Evolutionary conservation across 352 stramenopile genomes (phyloP).

Genomic region (Phytophthora lateralis): DNA sequence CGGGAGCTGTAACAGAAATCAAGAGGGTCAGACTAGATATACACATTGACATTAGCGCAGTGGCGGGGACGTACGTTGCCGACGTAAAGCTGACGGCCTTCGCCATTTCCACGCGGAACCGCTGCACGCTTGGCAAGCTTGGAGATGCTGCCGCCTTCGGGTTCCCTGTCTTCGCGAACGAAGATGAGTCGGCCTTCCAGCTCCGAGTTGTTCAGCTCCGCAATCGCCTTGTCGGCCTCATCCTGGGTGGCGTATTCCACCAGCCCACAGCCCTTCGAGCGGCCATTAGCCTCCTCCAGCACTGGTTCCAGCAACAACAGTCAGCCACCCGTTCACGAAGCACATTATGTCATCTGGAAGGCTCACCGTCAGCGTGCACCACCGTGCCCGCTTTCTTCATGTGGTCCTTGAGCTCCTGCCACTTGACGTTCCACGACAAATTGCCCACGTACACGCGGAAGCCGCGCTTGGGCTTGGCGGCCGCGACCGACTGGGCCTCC

Average conservation of each 20-base stretch:
- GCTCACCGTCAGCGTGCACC: slow-evolving; percentile 76
- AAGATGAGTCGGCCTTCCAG: slow-evolving; percentile 91
- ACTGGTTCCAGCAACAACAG: slow-evolving; percentile 40
- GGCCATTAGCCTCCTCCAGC: slow-evolving; percentile 77
- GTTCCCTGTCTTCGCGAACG: slow-evolving; percentile 86
- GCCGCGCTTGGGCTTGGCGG: slow-evolving; percentile 40
- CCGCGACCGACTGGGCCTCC: slow-evolving; percentile 50
- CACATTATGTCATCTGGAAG: not conserved
- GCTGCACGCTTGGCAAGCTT: slow-evolving; percentile 58
- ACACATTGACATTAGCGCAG: too few relatives aligned
- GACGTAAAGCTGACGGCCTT: slow-evolving; percentile 68
- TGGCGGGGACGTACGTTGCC: slow-evolving; percentile 60
- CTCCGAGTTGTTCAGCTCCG: slow-evolving; percentile 91
- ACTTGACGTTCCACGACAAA: slow-evolving; percentile 92
- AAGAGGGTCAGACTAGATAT: not conserved
- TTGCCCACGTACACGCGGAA: slow-evolving; percentile 91
- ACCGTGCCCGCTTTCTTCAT: slow-evolving; percentile 90
- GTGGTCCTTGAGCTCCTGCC: slow-evolving; percentile 96
- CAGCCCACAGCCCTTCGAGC: slow-evolving; percentile 91
- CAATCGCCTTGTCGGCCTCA: slow-evolving; percentile 88
- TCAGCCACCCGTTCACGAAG: not conserved
- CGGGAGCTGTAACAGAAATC: slow-evolving; percentile 48
- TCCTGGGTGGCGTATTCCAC: slow-evolving; percentile 72
- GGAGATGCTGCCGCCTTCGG: slow-evolving; percentile 72
- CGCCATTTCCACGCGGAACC: slow-evolving; percentile 19